These are phyloP conservation scores for Pyrus communis DNA, from an alignment of 306 rosid species.

Conservation along the genomic window DNA sequence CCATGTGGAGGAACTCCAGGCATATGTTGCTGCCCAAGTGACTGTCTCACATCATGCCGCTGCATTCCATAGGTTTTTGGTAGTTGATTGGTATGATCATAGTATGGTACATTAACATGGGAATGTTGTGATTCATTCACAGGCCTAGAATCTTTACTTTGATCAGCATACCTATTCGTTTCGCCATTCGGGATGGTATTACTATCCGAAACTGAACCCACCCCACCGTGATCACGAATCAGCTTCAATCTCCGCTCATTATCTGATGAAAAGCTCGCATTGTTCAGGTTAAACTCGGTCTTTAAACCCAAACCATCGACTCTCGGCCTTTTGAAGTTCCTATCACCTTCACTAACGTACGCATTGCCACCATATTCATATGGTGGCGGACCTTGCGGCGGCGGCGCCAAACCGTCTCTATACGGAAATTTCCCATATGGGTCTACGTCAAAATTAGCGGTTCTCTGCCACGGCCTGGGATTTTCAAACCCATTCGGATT, in stretches of 20 bases:
- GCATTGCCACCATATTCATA: slow-evolving; percentile 23
- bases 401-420: slow-evolving; percentile 10
- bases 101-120: slow-evolving; percentile 14
- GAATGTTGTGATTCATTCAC: slow-evolving; percentile 14
- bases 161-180: background rate
- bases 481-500: slow-evolving; percentile 19
- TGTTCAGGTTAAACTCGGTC: slow-evolving; percentile 9
- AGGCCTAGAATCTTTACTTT: background rate
- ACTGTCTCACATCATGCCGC: background rate
- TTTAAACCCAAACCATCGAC: slow-evolving; percentile 28
- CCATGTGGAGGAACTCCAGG: slow-evolving; percentile 13
- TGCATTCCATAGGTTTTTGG: slow-evolving; percentile 22
- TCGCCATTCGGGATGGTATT: background rate
- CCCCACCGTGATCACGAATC: slow-evolving; percentile 80
- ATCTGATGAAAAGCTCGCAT: slow-evolving; percentile 22
- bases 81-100: slow-evolving; percentile 12
- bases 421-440: slow-evolving; percentile 17
- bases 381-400: background rate
- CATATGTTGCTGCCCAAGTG: background rate
- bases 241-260: slow-evolving; percentile 67
- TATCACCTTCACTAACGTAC: slow-evolving; percentile 30
- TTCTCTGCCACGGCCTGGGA: slow-evolving; percentile 22
- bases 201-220: background rate
- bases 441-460: slow-evolving; percentile 23
- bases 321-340: slow-evolving; percentile 60